These are phyloP conservation scores for Vaccinium macrocarpon DNA, from an alignment of 148 eudicot species.

Conservation along the genomic window DNA sequence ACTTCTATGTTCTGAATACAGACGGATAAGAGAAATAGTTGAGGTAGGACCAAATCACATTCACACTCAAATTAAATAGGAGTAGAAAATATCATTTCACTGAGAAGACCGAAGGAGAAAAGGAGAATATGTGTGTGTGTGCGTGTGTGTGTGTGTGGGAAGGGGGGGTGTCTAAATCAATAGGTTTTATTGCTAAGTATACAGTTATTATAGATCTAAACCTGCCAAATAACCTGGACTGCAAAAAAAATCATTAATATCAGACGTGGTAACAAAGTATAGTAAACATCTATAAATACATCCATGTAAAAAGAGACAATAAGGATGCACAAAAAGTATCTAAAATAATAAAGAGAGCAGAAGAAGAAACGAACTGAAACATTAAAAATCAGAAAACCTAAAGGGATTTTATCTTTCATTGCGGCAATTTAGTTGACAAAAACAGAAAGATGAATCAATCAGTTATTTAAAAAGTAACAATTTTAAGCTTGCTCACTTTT, in stretches of 20 bases:
- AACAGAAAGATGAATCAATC: constrained; percentile 2
- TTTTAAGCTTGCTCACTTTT: not conserved
- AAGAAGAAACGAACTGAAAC: not conserved
- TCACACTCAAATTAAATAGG: not conserved
- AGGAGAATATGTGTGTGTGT: too few species aligned
- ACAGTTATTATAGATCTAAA: not conserved
- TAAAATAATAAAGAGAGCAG: not conserved
- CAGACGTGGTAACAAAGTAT: not conserved
- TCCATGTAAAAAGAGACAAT: not conserved
- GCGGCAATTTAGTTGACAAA: not conserved
- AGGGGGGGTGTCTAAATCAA: not conserved
- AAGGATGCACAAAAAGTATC: not conserved
- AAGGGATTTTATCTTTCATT: not conserved
- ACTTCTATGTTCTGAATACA: not conserved
- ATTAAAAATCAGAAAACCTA: not conserved
- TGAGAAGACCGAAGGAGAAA: not conserved
- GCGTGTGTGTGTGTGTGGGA: too few species aligned
- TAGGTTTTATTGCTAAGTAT: not conserved
- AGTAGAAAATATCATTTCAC: not conserved
- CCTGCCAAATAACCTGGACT: not conserved
- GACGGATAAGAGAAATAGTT: not conserved
- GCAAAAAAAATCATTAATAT: not conserved
- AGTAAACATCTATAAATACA: not conserved
- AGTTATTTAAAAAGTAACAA: not conserved
- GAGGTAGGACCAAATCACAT: not conserved